Base-by-base conservation (phyloP, 768 basidiomycete genomes). In the Lentinula boryana region DNA sequence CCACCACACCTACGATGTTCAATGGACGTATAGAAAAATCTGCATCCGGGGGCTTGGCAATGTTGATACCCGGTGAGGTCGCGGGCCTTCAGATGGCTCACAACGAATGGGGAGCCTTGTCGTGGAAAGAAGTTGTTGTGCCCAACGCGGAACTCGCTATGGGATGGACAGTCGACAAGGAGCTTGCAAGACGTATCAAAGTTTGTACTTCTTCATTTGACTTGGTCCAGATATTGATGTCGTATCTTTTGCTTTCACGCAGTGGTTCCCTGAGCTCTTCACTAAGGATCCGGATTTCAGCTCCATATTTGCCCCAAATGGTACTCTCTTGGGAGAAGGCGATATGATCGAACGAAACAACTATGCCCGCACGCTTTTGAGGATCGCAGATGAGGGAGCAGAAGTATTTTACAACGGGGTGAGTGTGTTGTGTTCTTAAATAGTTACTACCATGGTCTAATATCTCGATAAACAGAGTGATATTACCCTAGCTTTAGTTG, bases 61-160 rank as follows among this genome's bases (percentile, higher is more conserved):
- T 88, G 12, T 87, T 78, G 32, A 82, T 89, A 0, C 88, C 88
- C 0, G 84, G 88, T 10, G 88, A 90, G 69, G 70, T 90, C 54
- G 78, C 83, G 18, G 88, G 88, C 8, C 74, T 90, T 54, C 80
- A 83, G 64, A 81, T 78, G 65, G 86, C 84, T 0, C 85, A 88
- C 65, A 68, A 72, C 38, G 76, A 78, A 21, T 88, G 86, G 76
- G 89, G 87, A 0, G 76, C 70, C 18, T 21, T 48, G 21, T 6
- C 18, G 9, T 48, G 46, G 46, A 48, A 12, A 48, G 46, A 48
- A 9, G 74, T 91, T 8, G 83, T 92, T 43, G 70, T 78, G 63
- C 89, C 89, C 1, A 81, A 76, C 16, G 80, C 80, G 4, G 72
- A 82, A 12, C 72, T 91, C 1, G 88, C 89, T 15, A 68, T 70